Evolutionary conservation across 352 stramenopile species (phyloP).

Genomic region (Phytophthora meadii): DNA sequence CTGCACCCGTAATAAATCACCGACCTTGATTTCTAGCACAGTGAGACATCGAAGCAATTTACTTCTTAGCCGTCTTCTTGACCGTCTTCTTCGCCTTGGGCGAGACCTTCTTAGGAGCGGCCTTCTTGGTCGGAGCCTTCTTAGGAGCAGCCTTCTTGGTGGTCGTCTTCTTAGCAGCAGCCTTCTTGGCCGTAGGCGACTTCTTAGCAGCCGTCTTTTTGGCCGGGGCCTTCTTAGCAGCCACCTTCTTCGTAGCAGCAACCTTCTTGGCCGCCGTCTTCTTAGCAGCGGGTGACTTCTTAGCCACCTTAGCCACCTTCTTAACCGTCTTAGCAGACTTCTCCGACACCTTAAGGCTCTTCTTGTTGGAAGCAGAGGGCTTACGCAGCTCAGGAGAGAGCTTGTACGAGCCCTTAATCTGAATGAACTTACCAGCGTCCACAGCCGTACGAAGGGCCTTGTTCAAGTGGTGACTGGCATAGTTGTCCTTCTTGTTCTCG

Average conservation of each 20-base stretch:
- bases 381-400: constrained; percentile 74
- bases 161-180: constrained; percentile 45
- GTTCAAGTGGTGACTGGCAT: constrained; percentile 84
- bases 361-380: constrained; percentile 64
- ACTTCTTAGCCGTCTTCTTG: constrained; percentile 71
- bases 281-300: constrained; percentile 58
- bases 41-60: constrained; percentile 29
- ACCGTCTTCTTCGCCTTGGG: constrained; percentile 58
- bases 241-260: constrained; percentile 67
- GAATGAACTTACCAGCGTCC: constrained; percentile 87
- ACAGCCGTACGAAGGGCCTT: constrained; percentile 92
- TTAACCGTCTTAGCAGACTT: constrained; percentile 51
- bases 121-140: constrained; percentile 65
- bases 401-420: constrained; percentile 89
- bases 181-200: constrained; percentile 56
- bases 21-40: constrained; percentile 38
- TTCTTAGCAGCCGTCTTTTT: constrained; percentile 76
- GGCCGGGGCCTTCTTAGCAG: constrained; percentile 65
- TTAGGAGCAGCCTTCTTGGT: constrained; percentile 51
- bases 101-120: constrained; percentile 58
- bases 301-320: constrained; percentile 58
- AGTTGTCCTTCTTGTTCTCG: constrained; percentile 86
- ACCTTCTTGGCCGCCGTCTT: constrained; percentile 72
- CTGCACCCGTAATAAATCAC: constrained; percentile 38
- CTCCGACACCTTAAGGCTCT: constrained; percentile 67